Evolutionary conservation across 768 basidiomycete genomes (phyloP).

Genomic region (Cystobasidium ongulense): DNA sequence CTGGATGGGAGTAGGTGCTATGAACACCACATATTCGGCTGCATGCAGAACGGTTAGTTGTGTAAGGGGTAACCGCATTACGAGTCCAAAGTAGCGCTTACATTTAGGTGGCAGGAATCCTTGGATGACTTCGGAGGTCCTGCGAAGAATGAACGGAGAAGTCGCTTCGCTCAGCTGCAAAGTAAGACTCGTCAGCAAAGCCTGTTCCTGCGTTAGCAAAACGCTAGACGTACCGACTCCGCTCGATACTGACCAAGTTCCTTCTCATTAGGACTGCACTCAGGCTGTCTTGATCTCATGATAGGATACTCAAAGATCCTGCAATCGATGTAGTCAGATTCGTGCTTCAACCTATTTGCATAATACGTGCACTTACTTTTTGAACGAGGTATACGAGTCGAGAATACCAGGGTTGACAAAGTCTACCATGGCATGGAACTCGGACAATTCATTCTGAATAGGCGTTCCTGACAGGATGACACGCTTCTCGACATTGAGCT

Average conservation of each 20-base stretch:
- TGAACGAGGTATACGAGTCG: constrained; percentile 48
- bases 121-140: constrained; percentile 72
- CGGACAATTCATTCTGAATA: constrained; percentile 82
- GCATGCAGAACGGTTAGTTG: background rate
- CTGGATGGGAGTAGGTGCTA: constrained; percentile 77
- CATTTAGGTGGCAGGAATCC: constrained; percentile 86
- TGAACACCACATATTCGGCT: constrained; percentile 99
- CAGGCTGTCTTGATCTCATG: constrained; percentile 70
- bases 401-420: constrained; percentile 90
- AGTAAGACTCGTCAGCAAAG: constrained; percentile 45
- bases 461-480: constrained; percentile 93
- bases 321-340: background rate
- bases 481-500: constrained; percentile 63
- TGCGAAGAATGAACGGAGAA: constrained; percentile 65
- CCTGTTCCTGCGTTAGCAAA: background rate
- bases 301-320: constrained; percentile 81
- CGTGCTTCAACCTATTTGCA: background rate
- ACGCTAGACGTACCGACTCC: constrained; percentile 55
- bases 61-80: constrained; percentile 2
- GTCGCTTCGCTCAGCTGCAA: constrained; percentile 53
- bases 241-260: constrained; percentile 70
- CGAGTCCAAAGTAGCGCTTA: constrained; percentile 46
- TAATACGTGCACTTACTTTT: constrained; percentile 36
- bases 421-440: constrained; percentile 95
- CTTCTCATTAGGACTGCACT: constrained; percentile 61